Evolutionary conservation across 2,329 filamentous ascomycete genomes (phyloP).

Genomic region (Lecanicillium sp.): DNA sequence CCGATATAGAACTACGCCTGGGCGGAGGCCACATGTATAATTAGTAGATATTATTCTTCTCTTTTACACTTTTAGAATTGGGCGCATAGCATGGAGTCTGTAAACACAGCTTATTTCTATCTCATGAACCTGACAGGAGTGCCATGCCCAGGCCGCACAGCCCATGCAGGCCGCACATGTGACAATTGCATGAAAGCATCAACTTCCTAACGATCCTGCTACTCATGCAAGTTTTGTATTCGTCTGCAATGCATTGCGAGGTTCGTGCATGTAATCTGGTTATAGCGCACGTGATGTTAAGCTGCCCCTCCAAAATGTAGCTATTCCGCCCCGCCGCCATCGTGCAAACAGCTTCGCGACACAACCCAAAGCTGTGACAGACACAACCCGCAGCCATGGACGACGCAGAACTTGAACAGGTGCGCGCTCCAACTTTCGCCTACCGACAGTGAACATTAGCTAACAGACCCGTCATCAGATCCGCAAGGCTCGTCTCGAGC

Average conservation of each 20-base stretch:
- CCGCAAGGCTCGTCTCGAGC: constrained; percentile 82
- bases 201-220: background rate
- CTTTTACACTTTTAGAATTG: no score
- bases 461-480: constrained; percentile 48
- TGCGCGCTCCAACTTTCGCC: constrained; percentile 9
- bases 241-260: background rate
- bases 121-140: no score
- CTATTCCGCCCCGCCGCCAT: constrained; percentile 7
- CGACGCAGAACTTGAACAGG: constrained; percentile 36
- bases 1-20: constrained; percentile 14
- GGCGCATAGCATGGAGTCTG: no score
- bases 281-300: background rate
- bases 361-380: constrained; percentile 6
- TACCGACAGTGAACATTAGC: background rate
- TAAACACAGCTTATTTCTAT: no score
- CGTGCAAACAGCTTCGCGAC: background rate
- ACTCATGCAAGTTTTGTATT: no score
- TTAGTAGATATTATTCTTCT: constrained; percentile 6
- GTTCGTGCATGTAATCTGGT: no score
- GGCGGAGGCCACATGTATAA: background rate
- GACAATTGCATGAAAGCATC: background rate
- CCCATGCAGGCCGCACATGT: no score
- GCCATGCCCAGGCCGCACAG: no score
- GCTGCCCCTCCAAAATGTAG: constrained; percentile 6
- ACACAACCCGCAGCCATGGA: constrained; percentile 25